These are phyloP conservation scores for Aspergillus chevalieri DNA, from an alignment of 2,329 filamentous ascomycete species.

Conservation along the genomic window DNA sequence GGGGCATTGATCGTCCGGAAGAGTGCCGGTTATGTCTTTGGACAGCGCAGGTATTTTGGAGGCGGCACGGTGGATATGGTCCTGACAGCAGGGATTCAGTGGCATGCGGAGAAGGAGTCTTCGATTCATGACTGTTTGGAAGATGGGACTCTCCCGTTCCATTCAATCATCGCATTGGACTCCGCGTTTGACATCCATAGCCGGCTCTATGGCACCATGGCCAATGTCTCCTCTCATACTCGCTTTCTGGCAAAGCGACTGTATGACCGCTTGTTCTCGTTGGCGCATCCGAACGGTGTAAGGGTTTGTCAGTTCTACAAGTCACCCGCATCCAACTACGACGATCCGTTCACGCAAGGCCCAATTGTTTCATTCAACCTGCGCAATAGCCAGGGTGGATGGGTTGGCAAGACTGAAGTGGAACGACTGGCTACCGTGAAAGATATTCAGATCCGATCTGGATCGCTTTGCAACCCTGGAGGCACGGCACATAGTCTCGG, in stretches of 20 bases:
- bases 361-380: constrained; percentile 83
- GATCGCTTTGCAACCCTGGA: constrained; percentile 86
- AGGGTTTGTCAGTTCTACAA: constrained; percentile 63
- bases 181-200: constrained; percentile 65
- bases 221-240: constrained; percentile 64
- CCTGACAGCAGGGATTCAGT: constrained; percentile 66
- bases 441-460: constrained; percentile 77
- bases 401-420: constrained; percentile 75
- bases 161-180: constrained; percentile 79
- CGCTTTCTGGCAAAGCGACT: constrained; percentile 57
- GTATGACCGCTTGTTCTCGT: constrained; percentile 49
- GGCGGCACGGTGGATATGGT: constrained; percentile 94
- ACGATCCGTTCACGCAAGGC: constrained; percentile 50
- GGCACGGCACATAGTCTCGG: constrained; percentile 69
- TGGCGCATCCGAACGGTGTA: constrained; percentile 65
- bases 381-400: constrained; percentile 60
- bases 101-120: constrained; percentile 70
- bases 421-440: constrained; percentile 78
- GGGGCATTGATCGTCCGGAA: constrained; percentile 79
- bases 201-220: constrained; percentile 66
- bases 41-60: constrained; percentile 74
- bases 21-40: constrained; percentile 58
- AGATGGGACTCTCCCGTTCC: constrained; percentile 85
- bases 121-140: constrained; percentile 76
- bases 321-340: constrained; percentile 35